Evolutionary conservation across 768 basidiomycete species (phyloP).

Genomic region (button mushroom (Agaricus bisporus)): DNA sequence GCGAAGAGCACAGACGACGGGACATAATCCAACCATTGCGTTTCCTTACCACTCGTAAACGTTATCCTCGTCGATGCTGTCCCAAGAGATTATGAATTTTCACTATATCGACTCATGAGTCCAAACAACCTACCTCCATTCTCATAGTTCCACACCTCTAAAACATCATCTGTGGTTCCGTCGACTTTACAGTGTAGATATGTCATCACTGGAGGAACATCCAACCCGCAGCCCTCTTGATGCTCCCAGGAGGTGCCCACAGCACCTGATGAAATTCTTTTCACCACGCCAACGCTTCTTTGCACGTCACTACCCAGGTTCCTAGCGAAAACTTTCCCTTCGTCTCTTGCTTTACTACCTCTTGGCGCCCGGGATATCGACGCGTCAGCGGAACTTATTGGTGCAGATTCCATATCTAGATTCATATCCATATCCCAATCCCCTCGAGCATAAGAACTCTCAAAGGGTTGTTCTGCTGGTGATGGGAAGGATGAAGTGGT

Average conservation of each 20-base stretch:
- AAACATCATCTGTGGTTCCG: slow-evolving; percentile 48
- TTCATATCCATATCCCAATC: slow-evolving; percentile 33
- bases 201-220: slow-evolving; percentile 56
- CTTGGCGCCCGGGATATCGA: slow-evolving; percentile 33
- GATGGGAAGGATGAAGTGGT: slow-evolving; percentile 33
- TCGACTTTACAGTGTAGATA: slow-evolving; percentile 56
- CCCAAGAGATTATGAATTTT: slow-evolving; percentile 4
- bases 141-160: slow-evolving; percentile 79
- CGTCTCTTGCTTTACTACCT: slow-evolving; percentile 39
- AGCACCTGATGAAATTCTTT: slow-evolving; percentile 41
- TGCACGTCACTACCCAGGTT: slow-evolving; percentile 68
- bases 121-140: slow-evolving; percentile 40
- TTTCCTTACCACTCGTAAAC: slow-evolving; percentile 57
- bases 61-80: slow-evolving; percentile 64
- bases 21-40: slow-evolving; percentile 88
- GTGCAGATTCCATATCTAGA: slow-evolving; percentile 47
- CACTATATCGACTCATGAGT: background rate
- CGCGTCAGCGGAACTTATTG: slow-evolving; percentile 46
- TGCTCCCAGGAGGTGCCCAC: slow-evolving; percentile 13
- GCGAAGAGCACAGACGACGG: slow-evolving; percentile 64
- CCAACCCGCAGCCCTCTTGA: slow-evolving; percentile 32
- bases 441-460: slow-evolving; percentile 21
- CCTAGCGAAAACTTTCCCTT: slow-evolving; percentile 29
- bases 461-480: slow-evolving; percentile 45
- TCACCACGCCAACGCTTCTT: slow-evolving; percentile 42